Base-by-base conservation (phyloP, 305 asterid species). In the Fraxinus latifolia region DNA sequence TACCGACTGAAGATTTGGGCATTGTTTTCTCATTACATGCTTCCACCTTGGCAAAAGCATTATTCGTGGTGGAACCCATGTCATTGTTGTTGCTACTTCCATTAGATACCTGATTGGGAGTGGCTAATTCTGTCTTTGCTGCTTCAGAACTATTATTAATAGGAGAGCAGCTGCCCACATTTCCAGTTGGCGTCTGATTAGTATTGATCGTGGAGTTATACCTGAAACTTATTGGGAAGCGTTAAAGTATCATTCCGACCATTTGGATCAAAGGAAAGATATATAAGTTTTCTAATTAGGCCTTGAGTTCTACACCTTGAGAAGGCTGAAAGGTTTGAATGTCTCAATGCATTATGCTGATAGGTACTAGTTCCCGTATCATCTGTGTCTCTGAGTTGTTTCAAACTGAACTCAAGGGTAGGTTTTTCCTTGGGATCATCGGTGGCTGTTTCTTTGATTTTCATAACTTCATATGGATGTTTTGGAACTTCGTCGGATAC, bases 41-140 rank as follows among this genome's bases (percentile, higher is more conserved):
- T 79, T 87, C 90, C 70, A 77, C 77, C 80, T 85, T 89, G 85
- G 65, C 65, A 58, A 83, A 86, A 58, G 68, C 85, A 25, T 84
- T 86, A 75, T 87, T 86, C 29, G 91, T 86, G 19, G 92, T 87
- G 78, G 92, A 89, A 21, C 92, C 92, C 91, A 88, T 88, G 21
- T 89, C 91, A 75, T 86, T 84, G 86, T 87, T 89, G 87, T 87
- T 87, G 87, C 88, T 84, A 84, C 90, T 86, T 75, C 89, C 89
- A 81, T 86, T 87, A 74, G 92, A 89, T 17, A 81, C 83, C 85
- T 83, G 89, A 42, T 89, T 86, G 58, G 88, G 89, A 15, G 87
- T 89, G 14, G 90, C 80, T 36, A 89, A 84, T 77, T 84, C 92
- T 5, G 87, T 55, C 85, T 86, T 86, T 75, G 87, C 88, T 39